Evolutionary conservation across 208 protist species (phyloP).

Genomic region (Wallacemonas sp.): DNA sequence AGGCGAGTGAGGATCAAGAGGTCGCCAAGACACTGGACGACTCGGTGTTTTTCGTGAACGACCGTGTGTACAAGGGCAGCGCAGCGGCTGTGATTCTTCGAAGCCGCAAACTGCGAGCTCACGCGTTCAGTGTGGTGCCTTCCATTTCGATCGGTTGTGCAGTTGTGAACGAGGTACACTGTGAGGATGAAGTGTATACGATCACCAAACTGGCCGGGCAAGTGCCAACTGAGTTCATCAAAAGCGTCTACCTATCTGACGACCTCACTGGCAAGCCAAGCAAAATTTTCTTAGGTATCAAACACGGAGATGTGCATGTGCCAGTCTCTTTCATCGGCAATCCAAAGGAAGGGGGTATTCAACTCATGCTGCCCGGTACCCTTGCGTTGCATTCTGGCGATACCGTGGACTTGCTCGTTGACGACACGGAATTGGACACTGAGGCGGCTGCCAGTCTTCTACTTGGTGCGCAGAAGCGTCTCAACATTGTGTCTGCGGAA

Average conservation of each 20-base stretch:
- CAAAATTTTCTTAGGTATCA: conserved; percentile 71
- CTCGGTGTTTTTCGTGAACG: conserved; percentile 84
- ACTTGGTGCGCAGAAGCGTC: conserved; percentile 51
- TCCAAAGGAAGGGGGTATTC: conserved; percentile 49
- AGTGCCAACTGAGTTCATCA: conserved; percentile 63
- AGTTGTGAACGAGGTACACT: conserved; percentile 31
- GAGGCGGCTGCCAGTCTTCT: conserved; percentile 69
- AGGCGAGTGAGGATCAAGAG: conserved; percentile 2
- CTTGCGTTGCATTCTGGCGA: conserved; percentile 28
- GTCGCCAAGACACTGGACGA: conserved; percentile 43
- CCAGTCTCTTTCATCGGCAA: conserved; percentile 72
- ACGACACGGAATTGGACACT: conserved; percentile 81
- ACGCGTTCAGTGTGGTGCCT: conserved; percentile 63
- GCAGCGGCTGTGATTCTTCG: conserved; percentile 73
- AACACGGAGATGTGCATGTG: conserved; percentile 44
- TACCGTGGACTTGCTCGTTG: conserved; percentile 67
- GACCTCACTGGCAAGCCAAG: conserved; percentile 62
- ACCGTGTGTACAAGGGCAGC: conserved; percentile 79
- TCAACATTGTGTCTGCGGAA: conserved; percentile 46
- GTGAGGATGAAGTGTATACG: conserved; percentile 43
- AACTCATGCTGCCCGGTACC: conserved; percentile 39
- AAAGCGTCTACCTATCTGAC: conserved; percentile 46
- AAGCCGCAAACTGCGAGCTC: conserved; percentile 59
- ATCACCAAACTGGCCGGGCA: conserved; percentile 43
- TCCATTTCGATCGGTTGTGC: conserved; percentile 65